These are phyloP conservation scores for Oryza glaberrima DNA, from an alignment of 176 grass and related monocot genomes.

Conservation along the genomic window DNA sequence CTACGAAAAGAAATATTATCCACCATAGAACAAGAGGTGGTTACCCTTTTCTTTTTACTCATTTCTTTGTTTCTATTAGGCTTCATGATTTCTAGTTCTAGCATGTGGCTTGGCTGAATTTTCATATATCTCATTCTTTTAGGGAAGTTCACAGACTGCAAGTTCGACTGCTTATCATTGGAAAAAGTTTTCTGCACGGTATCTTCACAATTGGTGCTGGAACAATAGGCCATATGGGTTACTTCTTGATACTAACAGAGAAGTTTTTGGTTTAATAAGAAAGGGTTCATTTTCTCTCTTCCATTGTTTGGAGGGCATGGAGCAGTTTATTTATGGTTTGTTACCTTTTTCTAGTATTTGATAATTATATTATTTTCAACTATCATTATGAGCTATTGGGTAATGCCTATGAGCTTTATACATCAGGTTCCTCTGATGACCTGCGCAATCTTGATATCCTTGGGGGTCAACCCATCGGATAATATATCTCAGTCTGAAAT, in stretches of 20 bases:
- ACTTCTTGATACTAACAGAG: constrained; percentile 73
- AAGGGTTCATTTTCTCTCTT: constrained; percentile 88
- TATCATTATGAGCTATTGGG: constrained; percentile 14
- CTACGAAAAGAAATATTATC: constrained; percentile 84
- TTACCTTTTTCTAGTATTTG: constrained; percentile 43
- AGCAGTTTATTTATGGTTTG: constrained; percentile 82
- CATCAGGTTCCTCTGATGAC: constrained; percentile 83
- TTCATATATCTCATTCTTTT: constrained; percentile 33
- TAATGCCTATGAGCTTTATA: constrained; percentile 25
- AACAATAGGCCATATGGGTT: constrained; percentile 77
- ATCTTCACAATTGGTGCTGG: constrained; percentile 76
- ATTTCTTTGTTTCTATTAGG: constrained; percentile 6
- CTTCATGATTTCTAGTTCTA: constrained; percentile 38
- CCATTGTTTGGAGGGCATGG: constrained; percentile 72
- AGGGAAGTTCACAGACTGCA: constrained; percentile 67
- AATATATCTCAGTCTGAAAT: constrained; percentile 54
- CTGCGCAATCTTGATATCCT: constrained; percentile 28
- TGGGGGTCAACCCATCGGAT: constrained; percentile 43
- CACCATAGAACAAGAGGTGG: constrained; percentile 84
- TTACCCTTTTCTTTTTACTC: background rate
- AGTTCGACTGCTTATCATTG: constrained; percentile 73
- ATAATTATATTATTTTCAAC: constrained; percentile 29
- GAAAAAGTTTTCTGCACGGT: constrained; percentile 80
- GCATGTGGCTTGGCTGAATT: constrained; percentile 38
- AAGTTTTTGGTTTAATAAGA: constrained; percentile 87